These are phyloP conservation scores for Pseudocercospora cruenta DNA, from an alignment of 2,329 filamentous ascomycete species.

Conservation along the genomic window DNA sequence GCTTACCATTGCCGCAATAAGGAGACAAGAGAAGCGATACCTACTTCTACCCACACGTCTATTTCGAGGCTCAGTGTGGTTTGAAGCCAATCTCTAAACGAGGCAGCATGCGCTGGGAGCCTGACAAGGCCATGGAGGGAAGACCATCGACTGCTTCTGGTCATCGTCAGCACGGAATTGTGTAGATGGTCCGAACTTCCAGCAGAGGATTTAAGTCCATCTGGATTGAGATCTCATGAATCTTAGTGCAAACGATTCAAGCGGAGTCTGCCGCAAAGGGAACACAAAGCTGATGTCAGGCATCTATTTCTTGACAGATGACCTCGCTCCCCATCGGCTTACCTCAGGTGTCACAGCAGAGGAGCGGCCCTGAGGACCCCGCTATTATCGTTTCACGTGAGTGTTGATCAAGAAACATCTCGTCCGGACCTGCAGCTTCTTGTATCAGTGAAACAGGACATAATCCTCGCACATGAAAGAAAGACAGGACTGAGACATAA, in stretches of 20 bases:
- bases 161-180: background rate
- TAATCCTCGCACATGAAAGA: background rate
- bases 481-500: background rate
- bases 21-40: background rate
- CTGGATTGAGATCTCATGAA: background rate
- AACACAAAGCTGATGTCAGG: background rate
- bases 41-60: background rate
- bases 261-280: background rate
- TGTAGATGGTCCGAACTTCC: background rate
- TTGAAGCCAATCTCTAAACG: background rate
- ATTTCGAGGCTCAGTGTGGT: background rate
- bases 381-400: background rate
- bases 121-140: background rate
- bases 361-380: background rate
- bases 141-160: background rate
- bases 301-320: background rate
- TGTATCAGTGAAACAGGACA: background rate
- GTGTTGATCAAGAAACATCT: background rate
- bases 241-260: background rate
- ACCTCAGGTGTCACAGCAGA: background rate
- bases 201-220: background rate
- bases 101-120: background rate
- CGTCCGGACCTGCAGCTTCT: background rate
- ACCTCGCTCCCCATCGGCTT: background rate
- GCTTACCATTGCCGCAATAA: background rate